These are phyloP conservation scores for Glonium stellatum DNA, from an alignment of 495 filamentous ascomycete species.

Conservation along the genomic window DNA sequence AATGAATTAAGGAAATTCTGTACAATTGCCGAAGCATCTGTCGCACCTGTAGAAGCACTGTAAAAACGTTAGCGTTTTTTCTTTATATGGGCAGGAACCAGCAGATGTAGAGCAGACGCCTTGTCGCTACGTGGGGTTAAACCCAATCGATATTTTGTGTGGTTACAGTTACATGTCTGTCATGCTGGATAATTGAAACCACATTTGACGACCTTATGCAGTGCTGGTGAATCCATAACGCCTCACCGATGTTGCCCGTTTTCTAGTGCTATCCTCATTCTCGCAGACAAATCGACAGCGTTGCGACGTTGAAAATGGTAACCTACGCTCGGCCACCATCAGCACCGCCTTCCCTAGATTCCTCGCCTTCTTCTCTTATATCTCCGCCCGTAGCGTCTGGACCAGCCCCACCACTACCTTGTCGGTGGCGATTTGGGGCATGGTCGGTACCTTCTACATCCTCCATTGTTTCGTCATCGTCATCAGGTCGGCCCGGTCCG, in stretches of 20 bases:
- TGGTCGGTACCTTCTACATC: slow-evolving; percentile 66
- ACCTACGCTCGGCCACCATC: slow-evolving; percentile 99
- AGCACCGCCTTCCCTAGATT: slow-evolving; percentile 80
- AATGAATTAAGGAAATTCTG: slow-evolving; percentile 86
- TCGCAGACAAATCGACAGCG: slow-evolving; percentile 15
- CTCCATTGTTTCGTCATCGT: slow-evolving; percentile 77
- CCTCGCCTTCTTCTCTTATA: slow-evolving; percentile 80
- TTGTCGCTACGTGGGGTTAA: slow-evolving; percentile 24
- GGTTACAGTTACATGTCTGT: slow-evolving; percentile 16
- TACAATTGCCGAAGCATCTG: slow-evolving; percentile 58
- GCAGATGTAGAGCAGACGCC: slow-evolving; percentile 31
- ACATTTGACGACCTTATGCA: background rate
- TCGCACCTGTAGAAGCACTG: slow-evolving; percentile 26
- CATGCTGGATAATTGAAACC: background rate
- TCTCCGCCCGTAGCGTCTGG: slow-evolving; percentile 82
- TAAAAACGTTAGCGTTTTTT: slow-evolving; percentile 16
- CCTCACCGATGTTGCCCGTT: slow-evolving; percentile 12
- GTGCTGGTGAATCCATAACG: slow-evolving; percentile 9
- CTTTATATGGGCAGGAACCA: slow-evolving; percentile 8
- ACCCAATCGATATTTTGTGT: slow-evolving; percentile 1
- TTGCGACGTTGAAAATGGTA: slow-evolving; percentile 5
- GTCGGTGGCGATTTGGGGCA: slow-evolving; percentile 48
- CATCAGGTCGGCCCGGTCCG: slow-evolving; percentile 44
- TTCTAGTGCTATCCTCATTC: slow-evolving; percentile 1
- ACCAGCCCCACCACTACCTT: slow-evolving; percentile 71